A percentile compares a stretch with the other conserved stretches of the same genome.
These are phyloP conservation scores for Annulohypoxylon truncatum DNA, from an alignment of 2,329 filamentous ascomycete genomes.

Conservation along the genomic window DNA sequence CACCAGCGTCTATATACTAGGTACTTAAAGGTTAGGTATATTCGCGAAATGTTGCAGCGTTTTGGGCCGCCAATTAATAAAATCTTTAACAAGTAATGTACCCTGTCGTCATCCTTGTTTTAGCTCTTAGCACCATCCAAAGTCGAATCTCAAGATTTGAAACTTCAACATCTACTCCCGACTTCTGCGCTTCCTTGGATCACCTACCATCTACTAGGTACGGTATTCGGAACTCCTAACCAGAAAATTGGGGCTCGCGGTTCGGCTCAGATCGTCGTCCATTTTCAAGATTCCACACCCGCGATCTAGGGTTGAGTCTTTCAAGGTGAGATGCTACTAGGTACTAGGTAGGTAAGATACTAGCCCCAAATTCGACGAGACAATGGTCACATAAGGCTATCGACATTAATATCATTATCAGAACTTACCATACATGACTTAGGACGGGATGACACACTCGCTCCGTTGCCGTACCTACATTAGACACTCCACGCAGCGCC, in stretches of 20 bases:
- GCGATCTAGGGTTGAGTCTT: conserved; percentile 34
- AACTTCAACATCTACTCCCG: neutral
- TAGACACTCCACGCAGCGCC: conserved; percentile 28
- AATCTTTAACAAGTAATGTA: conserved; percentile 7
- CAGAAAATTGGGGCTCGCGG: conserved; percentile 24
- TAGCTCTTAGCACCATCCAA: neutral
- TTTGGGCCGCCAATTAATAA: conserved; percentile 9
- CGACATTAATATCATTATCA: conserved; percentile 28
- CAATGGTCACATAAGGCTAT: conserved; percentile 34
- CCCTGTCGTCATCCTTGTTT: conserved; percentile 10
- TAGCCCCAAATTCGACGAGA: conserved; percentile 26
- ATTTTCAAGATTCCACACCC: conserved; percentile 28
- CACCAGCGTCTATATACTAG: neutral
- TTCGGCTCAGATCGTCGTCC: conserved; percentile 33
- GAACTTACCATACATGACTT: conserved; percentile 30
- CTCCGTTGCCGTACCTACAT: conserved; percentile 32
- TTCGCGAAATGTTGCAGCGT: conserved; percentile 26
- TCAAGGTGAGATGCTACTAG: conserved; percentile 30
- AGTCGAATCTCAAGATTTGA: conserved; percentile 3
- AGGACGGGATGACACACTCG: conserved; percentile 26
- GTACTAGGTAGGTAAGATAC: conserved; percentile 31
- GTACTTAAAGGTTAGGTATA: neutral
- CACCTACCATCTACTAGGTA: neutral
- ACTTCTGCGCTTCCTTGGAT: conserved; percentile 21
- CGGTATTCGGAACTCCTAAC: conserved; percentile 15